Evolutionary conservation across 345 rosid genomes (phyloP).

Genomic region (Aegle marmelos): DNA sequence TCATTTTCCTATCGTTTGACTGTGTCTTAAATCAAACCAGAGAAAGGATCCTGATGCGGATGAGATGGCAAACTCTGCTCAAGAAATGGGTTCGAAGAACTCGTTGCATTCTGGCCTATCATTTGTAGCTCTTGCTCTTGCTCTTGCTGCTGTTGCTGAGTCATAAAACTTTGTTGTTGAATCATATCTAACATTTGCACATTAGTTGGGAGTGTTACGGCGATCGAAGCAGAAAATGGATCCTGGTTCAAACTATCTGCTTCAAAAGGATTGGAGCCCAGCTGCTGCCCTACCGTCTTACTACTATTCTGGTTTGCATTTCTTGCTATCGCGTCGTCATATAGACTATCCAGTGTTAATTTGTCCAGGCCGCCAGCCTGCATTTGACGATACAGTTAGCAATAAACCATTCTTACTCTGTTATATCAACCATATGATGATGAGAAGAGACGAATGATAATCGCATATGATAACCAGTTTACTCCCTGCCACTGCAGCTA

Average conservation of each 20-base stretch:
- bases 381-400: background rate
- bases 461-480: conserved; percentile 20
- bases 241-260: conserved; percentile 5
- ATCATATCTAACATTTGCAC: background rate
- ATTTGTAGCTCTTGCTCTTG: background rate
- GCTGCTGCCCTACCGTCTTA: background rate
- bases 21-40: background rate
- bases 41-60: background rate
- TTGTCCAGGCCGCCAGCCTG: conserved; percentile 35
- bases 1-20: background rate
- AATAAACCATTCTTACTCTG: background rate
- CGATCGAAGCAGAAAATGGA: conserved; percentile 2
- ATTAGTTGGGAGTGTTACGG: background rate
- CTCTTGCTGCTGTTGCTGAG: conserved; percentile 3
- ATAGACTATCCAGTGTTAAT: conserved; percentile 24
- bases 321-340: conserved; percentile 16
- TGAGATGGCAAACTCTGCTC: conserved; percentile 2
- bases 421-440: no score
- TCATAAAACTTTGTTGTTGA: conserved; percentile 12
- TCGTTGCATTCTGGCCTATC: background rate
- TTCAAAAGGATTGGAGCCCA: conserved; percentile 12
- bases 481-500: conserved; percentile 9
- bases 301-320: conserved; percentile 6
- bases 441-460: no score
- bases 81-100: conserved; percentile 15